Base-by-base conservation (phyloP, 192 early-diverging fungal genomes). In the Kickxella alabastrina region DNA sequence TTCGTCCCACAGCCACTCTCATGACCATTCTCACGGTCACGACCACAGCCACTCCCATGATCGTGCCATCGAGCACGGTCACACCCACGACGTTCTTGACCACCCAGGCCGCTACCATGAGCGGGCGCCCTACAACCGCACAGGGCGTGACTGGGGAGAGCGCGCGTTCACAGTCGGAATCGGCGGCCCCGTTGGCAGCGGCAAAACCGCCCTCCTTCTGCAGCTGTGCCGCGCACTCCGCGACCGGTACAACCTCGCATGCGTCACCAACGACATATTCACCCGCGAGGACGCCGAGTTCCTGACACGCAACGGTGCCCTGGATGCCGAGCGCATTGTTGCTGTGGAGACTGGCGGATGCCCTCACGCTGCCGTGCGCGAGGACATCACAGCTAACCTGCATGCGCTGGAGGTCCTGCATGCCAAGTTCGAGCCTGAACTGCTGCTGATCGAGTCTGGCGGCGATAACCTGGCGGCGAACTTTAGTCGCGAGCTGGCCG, bases 201-300 rank as follows among this genome's bases (percentile, higher is more conserved):
- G 94, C 60, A 97, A 97, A 74, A 96, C 92, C 3, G 91, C 92
- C 3, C 74, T 93, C 54, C 86, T 97, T 90, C 79, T 94, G 32
- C 89, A 87, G 37, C 82, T 98, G 17, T 98, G 95, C 72, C 85
- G 79, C 22, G 68, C 75, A 15, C 80, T 98, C 26, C 85, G 89
- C 53, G 87, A 90, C 31, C 71, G 75, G 45, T 90, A 85, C 79
- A 86, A 85, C 52, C 79, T 98, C 45, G 92, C 86, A 19, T 89
- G 88, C 35, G 92, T 98, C 8, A 98, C 95, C 43, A 98, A 98
- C 65, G 95, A 98, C 61, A 98, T 98, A 51, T 98, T 98, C 60
- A 98, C 95, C 6, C 82, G 83, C 34, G 95, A 98, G 53, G 93
- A 98, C 65, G 91, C 95, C 14, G 95, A 98, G 68, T 98, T 98